Evolutionary conservation across 202 grass and related monocot genomes (phyloP).

Genomic region (Alloteropsis angusta): DNA sequence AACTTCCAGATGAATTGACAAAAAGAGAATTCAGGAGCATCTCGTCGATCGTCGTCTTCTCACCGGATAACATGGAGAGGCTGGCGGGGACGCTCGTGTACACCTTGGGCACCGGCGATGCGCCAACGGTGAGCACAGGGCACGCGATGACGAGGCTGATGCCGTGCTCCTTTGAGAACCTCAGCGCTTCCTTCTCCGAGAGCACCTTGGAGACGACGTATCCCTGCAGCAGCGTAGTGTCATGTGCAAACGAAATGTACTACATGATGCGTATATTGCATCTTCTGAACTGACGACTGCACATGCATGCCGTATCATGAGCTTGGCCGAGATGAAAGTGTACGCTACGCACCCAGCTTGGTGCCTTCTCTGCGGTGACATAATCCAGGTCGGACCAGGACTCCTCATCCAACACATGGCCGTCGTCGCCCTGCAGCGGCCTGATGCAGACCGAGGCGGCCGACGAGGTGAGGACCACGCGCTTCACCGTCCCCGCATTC

Average conservation of each 20-base stretch:
- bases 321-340: too few relatives aligned
- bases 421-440: slow-evolving; percentile 34
- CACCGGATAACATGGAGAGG: slow-evolving; percentile 47
- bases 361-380: slow-evolving; percentile 30
- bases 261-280: too few relatives aligned
- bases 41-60: not conserved
- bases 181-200: slow-evolving; percentile 45
- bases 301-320: too few relatives aligned
- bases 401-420: slow-evolving; percentile 45
- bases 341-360: slow-evolving; percentile 45
- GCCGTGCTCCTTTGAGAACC: slow-evolving; percentile 47
- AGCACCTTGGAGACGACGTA: slow-evolving; percentile 56
- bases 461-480: slow-evolving; percentile 58
- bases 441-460: slow-evolving; percentile 19
- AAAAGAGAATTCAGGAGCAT: too few relatives aligned
- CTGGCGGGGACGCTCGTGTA: slow-evolving; percentile 11
- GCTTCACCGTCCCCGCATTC: slow-evolving; percentile 43
- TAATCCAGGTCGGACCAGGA: slow-evolving; percentile 63
- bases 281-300: too few relatives aligned
- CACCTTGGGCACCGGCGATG: not conserved
- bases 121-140: slow-evolving; percentile 37
- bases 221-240: slow-evolving; percentile 11
- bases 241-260: too few relatives aligned
- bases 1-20: too few relatives aligned
- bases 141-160: slow-evolving; percentile 42